Base-by-base conservation (phyloP, 495 filamentous ascomycete species). In the Hypoxylon cercidicola region DNA sequence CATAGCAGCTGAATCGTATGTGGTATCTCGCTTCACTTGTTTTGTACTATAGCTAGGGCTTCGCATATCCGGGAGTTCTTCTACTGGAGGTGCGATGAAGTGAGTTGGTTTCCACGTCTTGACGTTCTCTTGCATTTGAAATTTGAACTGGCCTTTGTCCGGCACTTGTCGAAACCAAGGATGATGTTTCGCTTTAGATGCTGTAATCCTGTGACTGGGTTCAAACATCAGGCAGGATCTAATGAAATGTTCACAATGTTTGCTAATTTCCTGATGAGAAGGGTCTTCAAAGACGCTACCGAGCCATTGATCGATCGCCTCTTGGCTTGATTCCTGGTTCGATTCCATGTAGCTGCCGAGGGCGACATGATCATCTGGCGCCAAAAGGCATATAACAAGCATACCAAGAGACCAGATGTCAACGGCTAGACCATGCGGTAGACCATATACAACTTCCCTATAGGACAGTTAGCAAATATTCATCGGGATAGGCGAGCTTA, bases 141-240 rank as follows among this genome's bases (percentile, higher is more conserved):
- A 23, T 23, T 51, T 43, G 5, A 63, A 53, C 28, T 20, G 18
- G 25, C 32, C 23, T 25, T 30, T 62, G 30, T 54, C 62, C 32
- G 37, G 50, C 3, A 54, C 62, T 45, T 83, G 80, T 1, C 73
- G 82, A 66, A 90, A 87, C 88, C 89, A 91, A 11, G 50, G 30
- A 74, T 91, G 87, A 13, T 66, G 21, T 56, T 88, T 68, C 4
- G 87, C 87, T 73, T 86, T 66, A 10, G 75, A 77, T 4, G 80
- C 85, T 37, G 79, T 81, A 73, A 88, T 78, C 21, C 89, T 79
- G 32, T 68, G 39, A 0, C 64, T 59, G 54, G 85, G 83, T 44
- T 87, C 78, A 3, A 83, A 70, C 7, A 79, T 73, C 0, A 91
- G 76, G 20, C 89, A 80, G 18, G 70, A 73, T 12, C 67, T 76